Evolutionary conservation across 2,329 filamentous ascomycete genomes (phyloP).

Genomic region (Trichoderma breve): DNA sequence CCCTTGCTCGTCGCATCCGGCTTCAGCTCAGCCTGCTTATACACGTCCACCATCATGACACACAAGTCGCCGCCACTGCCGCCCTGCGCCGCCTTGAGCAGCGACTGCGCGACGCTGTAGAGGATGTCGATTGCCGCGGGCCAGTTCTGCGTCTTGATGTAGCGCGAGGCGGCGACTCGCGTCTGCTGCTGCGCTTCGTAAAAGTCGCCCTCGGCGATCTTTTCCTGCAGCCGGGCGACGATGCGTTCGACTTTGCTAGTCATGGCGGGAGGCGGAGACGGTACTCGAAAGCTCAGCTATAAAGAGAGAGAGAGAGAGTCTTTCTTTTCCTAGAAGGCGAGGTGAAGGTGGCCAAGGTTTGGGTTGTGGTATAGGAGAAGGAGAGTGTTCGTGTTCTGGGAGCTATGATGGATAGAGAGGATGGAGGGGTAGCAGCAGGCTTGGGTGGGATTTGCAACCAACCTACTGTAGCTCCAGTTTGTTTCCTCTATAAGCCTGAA

Average conservation of each 20-base stretch:
- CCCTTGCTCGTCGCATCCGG: slow-evolving; percentile 73
- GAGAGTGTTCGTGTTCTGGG: background rate
- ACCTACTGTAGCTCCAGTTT: background rate
- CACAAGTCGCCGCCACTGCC: slow-evolving; percentile 89
- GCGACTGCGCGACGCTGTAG: slow-evolving; percentile 75
- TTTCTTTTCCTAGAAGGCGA: background rate
- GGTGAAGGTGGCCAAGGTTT: background rate
- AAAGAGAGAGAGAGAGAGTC: background rate
- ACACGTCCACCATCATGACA: slow-evolving; percentile 84
- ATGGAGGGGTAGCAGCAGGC: slow-evolving; percentile 11
- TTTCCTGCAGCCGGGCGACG: slow-evolving; percentile 70
- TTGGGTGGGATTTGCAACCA: background rate
- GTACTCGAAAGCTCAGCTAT: background rate
- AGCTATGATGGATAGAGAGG: slow-evolving; percentile 11
- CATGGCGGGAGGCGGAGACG: slow-evolving; percentile 29
- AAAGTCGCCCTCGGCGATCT: slow-evolving; percentile 86
- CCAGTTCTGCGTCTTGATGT: slow-evolving; percentile 86
- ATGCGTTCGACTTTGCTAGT: slow-evolving; percentile 47
- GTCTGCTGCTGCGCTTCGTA: slow-evolving; percentile 99
- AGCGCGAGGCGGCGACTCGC: slow-evolving; percentile 88
- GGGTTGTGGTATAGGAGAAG: background rate
- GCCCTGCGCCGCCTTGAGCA: slow-evolving; percentile 89
- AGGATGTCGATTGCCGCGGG: slow-evolving; percentile 82
- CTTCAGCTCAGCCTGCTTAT: slow-evolving; percentile 79
- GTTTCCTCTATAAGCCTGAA: background rate